Conservation (phyloP, 1,284 basidiomycete genomes). For the Puccinia horiana region DNA sequence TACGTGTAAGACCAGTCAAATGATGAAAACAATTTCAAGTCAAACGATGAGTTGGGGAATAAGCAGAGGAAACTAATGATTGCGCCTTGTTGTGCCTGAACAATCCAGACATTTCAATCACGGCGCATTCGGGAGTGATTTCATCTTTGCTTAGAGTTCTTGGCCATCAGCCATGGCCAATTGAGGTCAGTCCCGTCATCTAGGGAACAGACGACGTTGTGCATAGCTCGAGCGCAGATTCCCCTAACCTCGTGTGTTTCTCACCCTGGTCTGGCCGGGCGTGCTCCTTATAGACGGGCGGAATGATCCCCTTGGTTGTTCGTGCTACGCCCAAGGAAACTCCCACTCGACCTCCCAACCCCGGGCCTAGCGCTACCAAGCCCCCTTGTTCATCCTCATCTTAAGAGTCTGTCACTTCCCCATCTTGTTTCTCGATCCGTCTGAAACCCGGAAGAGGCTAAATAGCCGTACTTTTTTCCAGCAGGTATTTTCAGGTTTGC, state of each 20-base stretch:
- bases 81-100: neutral
- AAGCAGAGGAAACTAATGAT: neutral
- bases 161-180: constrained; percentile 35
- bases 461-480: no score
- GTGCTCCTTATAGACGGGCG: constrained; percentile 17
- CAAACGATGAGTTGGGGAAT: neutral
- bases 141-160: constrained; percentile 27
- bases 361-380: constrained; percentile 45
- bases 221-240: neutral
- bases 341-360: constrained; percentile 25
- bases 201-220: neutral
- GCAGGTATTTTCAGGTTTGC: no score
- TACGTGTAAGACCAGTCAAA: constrained; percentile 15
- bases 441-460: no score
- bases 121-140: constrained; percentile 61
- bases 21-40: neutral
- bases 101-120: constrained; percentile 58
- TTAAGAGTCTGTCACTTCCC: no score
- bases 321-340: constrained; percentile 8
- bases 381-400: constrained; percentile 7
- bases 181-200: constrained; percentile 5
- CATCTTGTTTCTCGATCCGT: no score
- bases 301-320: constrained; percentile 44
- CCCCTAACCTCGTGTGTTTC: neutral
- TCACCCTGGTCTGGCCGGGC: neutral